Percentiles rank a stretch among this genome's conserved stretches.
These are phyloP conservation scores for Abrus pulchellus DNA, from an alignment of 306 rosid genomes.

Conservation along the genomic window DNA sequence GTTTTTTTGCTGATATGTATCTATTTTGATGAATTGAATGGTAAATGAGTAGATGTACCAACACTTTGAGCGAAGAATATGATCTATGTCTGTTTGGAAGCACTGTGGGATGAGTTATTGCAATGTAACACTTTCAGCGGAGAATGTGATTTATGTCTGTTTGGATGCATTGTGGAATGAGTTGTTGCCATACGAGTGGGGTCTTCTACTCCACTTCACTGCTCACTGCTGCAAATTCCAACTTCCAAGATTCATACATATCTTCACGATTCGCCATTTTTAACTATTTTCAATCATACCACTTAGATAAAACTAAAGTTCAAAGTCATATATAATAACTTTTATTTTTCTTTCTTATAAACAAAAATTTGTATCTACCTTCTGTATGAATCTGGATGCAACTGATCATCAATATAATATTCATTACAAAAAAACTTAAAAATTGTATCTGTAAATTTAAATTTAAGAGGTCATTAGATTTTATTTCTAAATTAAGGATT, in stretches of 20 bases:
- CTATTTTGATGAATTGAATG: constrained; percentile 8
- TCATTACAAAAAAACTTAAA: too few species aligned
- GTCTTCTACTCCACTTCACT: neutral
- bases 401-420: too few species aligned
- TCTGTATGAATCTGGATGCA: too few species aligned
- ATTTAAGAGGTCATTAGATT: too few species aligned
- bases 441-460: too few species aligned
- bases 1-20: neutral
- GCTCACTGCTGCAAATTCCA: too few species aligned
- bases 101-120: constrained; percentile 2
- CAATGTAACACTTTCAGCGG: neutral
- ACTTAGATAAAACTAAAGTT: neutral
- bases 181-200: constrained; percentile 11
- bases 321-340: neutral
- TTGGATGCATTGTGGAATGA: constrained; percentile 14
- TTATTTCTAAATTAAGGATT: too few species aligned
- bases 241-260: neutral
- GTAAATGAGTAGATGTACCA: neutral
- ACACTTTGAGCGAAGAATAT: constrained; percentile 1
- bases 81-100: constrained; percentile 22
- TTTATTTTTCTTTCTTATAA: neutral
- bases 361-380: too few species aligned
- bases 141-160: constrained; percentile 11
- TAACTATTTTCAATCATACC: too few species aligned
- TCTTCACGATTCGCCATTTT: too few species aligned